phyloP scores from a whole-genome alignment of 768 basidiomycete genomes.

The Tulasnella sp. region DNA sequence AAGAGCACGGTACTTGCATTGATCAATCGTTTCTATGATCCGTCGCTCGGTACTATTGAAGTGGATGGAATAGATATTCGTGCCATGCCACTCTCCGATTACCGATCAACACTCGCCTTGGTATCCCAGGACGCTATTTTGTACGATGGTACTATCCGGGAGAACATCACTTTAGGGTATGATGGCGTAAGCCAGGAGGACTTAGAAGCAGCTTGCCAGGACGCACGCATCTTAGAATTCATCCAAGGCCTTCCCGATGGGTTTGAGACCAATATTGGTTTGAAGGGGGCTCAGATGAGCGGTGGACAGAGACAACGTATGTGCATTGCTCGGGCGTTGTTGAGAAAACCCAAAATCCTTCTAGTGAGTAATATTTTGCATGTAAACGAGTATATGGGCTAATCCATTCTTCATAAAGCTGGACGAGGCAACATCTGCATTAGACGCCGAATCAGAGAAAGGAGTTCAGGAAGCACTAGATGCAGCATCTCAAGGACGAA shows the following conservation, averaged over 20 bases:
- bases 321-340: constrained; percentile 25
- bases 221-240: constrained; percentile 3
- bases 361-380: constrained; percentile 7
- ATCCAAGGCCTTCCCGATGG: constrained; percentile 19
- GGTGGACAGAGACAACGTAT: constrained; percentile 25
- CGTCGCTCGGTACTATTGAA: constrained; percentile 20
- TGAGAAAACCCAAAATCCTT: constrained; percentile 24
- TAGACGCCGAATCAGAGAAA: constrained; percentile 23
- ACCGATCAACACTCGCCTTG: constrained; percentile 22
- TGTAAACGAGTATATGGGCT: background rate
- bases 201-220: background rate
- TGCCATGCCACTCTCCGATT: constrained; percentile 19
- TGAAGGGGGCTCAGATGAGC: constrained; percentile 24
- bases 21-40: constrained; percentile 25
- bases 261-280: constrained; percentile 23
- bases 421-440: constrained; percentile 20
- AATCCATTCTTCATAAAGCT: constrained; percentile 2
- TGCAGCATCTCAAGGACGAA: constrained; percentile 21
- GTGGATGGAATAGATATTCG: constrained; percentile 24
- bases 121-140: constrained; percentile 26
- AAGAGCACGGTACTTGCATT: constrained; percentile 22
- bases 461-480: constrained; percentile 23
- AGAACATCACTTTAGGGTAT: constrained; percentile 21
- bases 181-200: background rate
- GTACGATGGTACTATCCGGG: constrained; percentile 24